These are phyloP conservation scores for Chrysanthemum makinoi DNA, from an alignment of 129 eudicot species.

Conservation along the genomic window DNA sequence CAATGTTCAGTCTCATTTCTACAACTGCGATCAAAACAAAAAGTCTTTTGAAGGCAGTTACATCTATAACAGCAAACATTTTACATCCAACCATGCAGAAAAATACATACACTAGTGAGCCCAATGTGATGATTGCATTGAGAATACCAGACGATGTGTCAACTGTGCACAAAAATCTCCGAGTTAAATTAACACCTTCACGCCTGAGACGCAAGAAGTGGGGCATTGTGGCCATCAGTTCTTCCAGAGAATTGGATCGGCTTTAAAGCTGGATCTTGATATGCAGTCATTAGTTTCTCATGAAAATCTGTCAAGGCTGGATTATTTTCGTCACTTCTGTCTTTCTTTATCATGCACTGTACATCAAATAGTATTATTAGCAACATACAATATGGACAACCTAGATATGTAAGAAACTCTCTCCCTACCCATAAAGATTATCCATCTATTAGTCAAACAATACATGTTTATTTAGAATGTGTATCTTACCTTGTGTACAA, in stretches of 20 bases:
- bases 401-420: too few relatives aligned
- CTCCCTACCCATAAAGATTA: too few relatives aligned
- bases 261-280: conserved; percentile 78
- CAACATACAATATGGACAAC: not conserved
- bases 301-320: conserved; percentile 53
- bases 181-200: conserved; percentile 26
- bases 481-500: too few relatives aligned
- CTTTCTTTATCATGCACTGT: conserved; percentile 89
- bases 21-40: conserved; percentile 2
- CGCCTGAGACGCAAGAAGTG: conserved; percentile 52
- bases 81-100: conserved; percentile 23
- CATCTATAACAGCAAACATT: conserved; percentile 11
- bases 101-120: conserved; percentile 15
- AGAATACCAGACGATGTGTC: conserved; percentile 12
- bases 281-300: conserved; percentile 65
- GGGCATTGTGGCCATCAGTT: conserved; percentile 47
- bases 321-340: conserved; percentile 54
- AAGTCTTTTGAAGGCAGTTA: not conserved
- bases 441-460: too few relatives aligned
- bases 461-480: too few relatives aligned
- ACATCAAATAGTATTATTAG: conserved; percentile 21
- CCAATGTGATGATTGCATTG: conserved; percentile 6
- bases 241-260: conserved; percentile 43
- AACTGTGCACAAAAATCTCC: conserved; percentile 17
- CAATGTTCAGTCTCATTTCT: conserved; percentile 5